Conservation (phyloP, 257 asterid species). For the Fraxinus cuspidata region DNA sequence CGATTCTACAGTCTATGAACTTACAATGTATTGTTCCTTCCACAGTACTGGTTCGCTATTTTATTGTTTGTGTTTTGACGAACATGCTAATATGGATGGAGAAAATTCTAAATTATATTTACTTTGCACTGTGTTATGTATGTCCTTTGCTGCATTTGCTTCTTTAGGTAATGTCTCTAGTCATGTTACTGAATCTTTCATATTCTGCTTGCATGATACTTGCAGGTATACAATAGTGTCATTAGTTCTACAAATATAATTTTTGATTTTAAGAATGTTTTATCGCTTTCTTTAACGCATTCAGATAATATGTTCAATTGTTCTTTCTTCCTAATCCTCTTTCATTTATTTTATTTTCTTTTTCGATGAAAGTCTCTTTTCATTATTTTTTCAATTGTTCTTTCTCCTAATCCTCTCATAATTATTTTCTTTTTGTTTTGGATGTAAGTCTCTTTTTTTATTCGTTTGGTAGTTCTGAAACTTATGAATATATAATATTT, state of each 20-base stretch:
- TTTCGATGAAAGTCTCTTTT: conserved; percentile 6
- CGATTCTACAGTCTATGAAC: not conserved
- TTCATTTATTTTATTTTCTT: not conserved
- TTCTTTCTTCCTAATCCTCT: not conserved
- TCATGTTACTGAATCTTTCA: not conserved
- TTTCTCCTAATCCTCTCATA: not conserved
- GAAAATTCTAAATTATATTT: not conserved
- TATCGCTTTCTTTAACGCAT: conserved; percentile 5
- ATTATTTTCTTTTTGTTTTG: conserved; percentile 12
- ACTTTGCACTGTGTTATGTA: not conserved
- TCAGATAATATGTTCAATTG: not conserved
- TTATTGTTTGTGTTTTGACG: not conserved
- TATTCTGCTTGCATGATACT: not conserved
- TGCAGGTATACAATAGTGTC: not conserved
- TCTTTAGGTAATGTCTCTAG: not conserved
- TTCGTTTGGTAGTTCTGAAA: not conserved
- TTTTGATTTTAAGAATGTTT: not conserved
- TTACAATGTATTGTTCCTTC: not conserved
- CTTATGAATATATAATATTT: too few relatives aligned
- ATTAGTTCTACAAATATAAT: not conserved
- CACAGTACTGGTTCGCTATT: not conserved
- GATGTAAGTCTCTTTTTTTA: not conserved
- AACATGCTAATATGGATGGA: not conserved
- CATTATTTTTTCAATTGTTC: not conserved
- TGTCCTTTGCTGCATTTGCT: not conserved